Conservation (phyloP, 2,329 filamentous ascomycete genomes). For the Didymella arachidicola region DNA sequence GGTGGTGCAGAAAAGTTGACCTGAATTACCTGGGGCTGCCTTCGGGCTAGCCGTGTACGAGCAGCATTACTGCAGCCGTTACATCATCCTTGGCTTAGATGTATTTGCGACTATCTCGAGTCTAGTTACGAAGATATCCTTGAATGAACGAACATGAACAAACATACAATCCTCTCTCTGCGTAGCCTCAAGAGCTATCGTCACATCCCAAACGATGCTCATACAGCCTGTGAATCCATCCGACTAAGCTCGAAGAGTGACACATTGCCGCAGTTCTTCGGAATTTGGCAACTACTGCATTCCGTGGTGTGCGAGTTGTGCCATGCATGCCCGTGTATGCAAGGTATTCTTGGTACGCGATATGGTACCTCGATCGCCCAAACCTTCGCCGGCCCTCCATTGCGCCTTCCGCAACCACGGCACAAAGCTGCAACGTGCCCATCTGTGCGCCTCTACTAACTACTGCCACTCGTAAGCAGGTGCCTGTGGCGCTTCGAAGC, state of each 20-base stretch:
- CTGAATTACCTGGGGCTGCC: conserved; percentile 25
- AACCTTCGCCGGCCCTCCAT: conserved; percentile 6
- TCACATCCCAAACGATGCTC: no score
- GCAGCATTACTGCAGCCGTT: conserved; percentile 29
- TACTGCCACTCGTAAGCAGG: not conserved
- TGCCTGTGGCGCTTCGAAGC: not conserved
- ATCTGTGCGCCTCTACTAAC: not conserved
- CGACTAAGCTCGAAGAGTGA: no score
- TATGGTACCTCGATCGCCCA: not conserved
- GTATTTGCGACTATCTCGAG: conserved; percentile 28
- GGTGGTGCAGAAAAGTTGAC: conserved; percentile 26
- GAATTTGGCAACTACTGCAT: no score
- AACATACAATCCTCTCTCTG: not conserved
- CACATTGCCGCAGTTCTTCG: no score
- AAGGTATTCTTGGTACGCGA: conserved; percentile 13
- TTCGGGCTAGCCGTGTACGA: conserved; percentile 38
- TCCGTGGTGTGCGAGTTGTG: conserved; percentile 8
- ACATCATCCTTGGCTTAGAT: conserved; percentile 32
- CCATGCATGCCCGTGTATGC: conserved; percentile 11
- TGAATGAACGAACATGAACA: conserved; percentile 30
- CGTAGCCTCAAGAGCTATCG: no score
- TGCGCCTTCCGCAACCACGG: conserved; percentile 7
- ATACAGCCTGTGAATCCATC: no score
- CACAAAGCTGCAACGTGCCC: not conserved
- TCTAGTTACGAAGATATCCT: conserved; percentile 28